phyloP scores from a whole-genome alignment of 768 basidiomycete species.

The Leccinum disarticulatum region DNA sequence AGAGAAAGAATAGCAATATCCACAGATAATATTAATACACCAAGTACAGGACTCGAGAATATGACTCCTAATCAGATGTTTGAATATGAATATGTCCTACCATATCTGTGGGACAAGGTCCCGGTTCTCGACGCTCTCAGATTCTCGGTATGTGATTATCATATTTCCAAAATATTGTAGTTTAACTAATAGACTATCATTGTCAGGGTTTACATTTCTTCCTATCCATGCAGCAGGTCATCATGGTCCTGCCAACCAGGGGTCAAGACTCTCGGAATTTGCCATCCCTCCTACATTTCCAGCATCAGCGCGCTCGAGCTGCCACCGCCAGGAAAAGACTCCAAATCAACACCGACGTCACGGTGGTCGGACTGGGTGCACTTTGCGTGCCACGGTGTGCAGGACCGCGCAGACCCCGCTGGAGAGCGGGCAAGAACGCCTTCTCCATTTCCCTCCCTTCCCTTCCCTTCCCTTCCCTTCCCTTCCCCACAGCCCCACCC shows the following conservation, averaged over 20 bases:
- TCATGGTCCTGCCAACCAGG: background rate
- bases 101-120: background rate
- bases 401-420: too few species aligned
- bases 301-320: background rate
- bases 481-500: too few species aligned
- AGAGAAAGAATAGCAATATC: too few species aligned
- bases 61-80: background rate
- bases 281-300: conserved; percentile 20
- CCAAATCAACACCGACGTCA: too few species aligned
- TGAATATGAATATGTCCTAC: background rate
- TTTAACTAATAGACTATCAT: background rate
- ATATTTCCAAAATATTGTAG: background rate
- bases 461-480: too few species aligned
- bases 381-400: too few species aligned
- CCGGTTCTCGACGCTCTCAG: background rate
- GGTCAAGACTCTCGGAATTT: background rate
- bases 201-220: background rate
- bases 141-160: background rate
- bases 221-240: background rate
- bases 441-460: too few species aligned
- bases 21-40: too few species aligned
- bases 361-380: too few species aligned
- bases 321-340: background rate
- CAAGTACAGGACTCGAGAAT: background rate
- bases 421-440: too few species aligned